A percentile compares a stretch with the other conserved stretches of the same genome.
Conservation (phyloP, 2,329 filamentous ascomycete species). For the Nemania sp. region DNA sequence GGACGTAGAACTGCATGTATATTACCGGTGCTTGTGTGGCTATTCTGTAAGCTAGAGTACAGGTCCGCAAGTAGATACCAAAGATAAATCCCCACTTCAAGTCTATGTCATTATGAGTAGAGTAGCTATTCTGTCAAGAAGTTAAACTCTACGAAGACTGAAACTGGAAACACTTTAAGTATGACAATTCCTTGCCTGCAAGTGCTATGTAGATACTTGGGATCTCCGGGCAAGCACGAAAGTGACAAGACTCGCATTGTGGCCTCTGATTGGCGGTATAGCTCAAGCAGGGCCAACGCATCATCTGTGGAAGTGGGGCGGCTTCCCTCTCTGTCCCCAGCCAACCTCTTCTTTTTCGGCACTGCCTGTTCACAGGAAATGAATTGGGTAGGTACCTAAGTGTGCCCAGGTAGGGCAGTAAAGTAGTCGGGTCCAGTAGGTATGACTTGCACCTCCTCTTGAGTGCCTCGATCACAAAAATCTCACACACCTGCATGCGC, state of each 20-base stretch:
- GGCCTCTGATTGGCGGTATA: constrained; percentile 29
- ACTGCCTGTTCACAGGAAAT: not conserved
- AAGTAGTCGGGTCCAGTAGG: not conserved
- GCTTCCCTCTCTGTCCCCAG: constrained; percentile 24
- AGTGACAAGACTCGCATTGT: constrained; percentile 11
- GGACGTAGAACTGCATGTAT: not conserved
- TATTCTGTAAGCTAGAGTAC: too few relatives aligned
- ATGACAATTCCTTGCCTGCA: too few relatives aligned
- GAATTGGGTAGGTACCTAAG: too few relatives aligned
- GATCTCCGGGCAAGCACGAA: constrained; percentile 18
- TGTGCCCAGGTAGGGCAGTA: too few relatives aligned
- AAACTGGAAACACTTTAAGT: too few relatives aligned
- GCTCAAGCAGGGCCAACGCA: constrained; percentile 38
- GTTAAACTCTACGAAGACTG: too few relatives aligned
- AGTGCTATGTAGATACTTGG: too few relatives aligned
- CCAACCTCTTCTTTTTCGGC: constrained; percentile 28
- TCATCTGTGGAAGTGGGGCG: constrained; percentile 28
- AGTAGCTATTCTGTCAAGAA: too few relatives aligned
- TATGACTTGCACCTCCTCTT: constrained; percentile 3
- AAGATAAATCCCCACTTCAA: too few relatives aligned
- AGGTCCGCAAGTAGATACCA: too few relatives aligned
- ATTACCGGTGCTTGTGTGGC: too few relatives aligned
- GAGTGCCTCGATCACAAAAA: constrained; percentile 6
- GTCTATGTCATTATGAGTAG: too few relatives aligned
- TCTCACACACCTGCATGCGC: constrained; percentile 11